Percentiles rank a stretch among this genome's conserved stretches.
These are phyloP conservation scores for Chalciporus piperatus DNA, from an alignment of 768 basidiomycete genomes.

Conservation along the genomic window DNA sequence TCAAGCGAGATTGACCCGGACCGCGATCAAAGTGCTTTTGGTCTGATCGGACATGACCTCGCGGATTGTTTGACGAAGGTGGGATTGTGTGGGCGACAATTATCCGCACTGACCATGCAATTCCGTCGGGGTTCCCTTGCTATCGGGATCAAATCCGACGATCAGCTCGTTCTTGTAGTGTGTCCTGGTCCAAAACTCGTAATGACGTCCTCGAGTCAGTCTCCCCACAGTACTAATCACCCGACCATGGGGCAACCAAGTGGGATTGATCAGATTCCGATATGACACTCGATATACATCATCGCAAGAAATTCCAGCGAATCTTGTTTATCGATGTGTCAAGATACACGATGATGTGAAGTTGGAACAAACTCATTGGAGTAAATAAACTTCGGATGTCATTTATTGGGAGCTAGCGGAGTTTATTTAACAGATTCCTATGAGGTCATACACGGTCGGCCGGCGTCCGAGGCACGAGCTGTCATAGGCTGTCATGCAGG, in stretches of 20 bases:
- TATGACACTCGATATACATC: conserved; percentile 10
- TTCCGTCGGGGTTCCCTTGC: conserved; percentile 2
- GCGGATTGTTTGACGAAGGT: conserved; percentile 10
- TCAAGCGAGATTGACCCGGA: not conserved
- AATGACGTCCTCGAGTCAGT: conserved; percentile 1
- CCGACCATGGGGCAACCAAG: conserved; percentile 7
- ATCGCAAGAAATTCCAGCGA: no score
- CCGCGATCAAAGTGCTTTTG: not conserved
- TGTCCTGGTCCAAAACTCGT: not conserved
- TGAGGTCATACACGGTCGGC: conserved; percentile 25
- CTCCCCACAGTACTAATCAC: conserved; percentile 18
- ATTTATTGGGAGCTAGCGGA: conserved; percentile 2
- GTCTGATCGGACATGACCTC: not conserved
- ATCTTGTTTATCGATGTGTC: conserved; percentile 1
- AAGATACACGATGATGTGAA: not conserved
- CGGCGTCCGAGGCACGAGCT: conserved; percentile 12
- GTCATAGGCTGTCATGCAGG: not conserved
- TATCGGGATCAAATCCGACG: conserved; percentile 21
- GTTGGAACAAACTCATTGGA: not conserved
- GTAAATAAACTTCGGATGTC: not conserved
- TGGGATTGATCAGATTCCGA: conserved; percentile 26
- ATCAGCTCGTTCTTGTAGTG: conserved; percentile 11
- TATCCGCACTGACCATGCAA: not conserved
- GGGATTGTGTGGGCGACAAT: not conserved
- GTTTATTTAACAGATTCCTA: conserved; percentile 11